phyloP scores from a whole-genome alignment of 23 red algal species.

The Agarophyton chilense region DNA sequence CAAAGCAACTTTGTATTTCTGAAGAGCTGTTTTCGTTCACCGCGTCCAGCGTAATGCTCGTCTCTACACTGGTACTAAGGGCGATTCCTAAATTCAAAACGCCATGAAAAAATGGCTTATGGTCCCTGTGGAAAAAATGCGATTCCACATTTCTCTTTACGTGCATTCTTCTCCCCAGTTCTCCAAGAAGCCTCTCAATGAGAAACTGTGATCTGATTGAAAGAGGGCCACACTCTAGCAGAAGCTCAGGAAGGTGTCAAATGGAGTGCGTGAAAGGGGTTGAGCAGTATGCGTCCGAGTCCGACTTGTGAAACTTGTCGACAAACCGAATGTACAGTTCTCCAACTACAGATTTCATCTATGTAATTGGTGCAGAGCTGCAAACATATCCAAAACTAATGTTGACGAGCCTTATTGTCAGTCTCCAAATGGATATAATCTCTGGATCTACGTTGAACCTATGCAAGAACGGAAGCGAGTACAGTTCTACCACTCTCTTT shows the following conservation, averaged over 20 bases:
- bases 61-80: too few relatives aligned
- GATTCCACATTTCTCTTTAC: background rate
- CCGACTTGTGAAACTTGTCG: background rate
- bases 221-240: background rate
- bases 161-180: conserved; percentile 1
- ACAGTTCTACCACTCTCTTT: background rate
- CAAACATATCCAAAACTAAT: background rate
- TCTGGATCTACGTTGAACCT: background rate
- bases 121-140: background rate
- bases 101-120: background rate
- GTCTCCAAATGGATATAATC: background rate
- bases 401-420: background rate
- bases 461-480: background rate
- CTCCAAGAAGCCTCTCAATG: conserved; percentile 3
- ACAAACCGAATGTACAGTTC: background rate
- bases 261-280: background rate
- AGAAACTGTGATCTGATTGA: background rate
- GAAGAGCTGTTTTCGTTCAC: too few relatives aligned
- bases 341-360: background rate
- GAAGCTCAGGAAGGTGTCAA: conserved; percentile 1
- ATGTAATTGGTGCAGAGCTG: background rate
- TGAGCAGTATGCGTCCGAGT: background rate
- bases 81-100: background rate
- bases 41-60: too few relatives aligned
- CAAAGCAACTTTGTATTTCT: too few relatives aligned